Evolutionary conservation across 345 rosid genomes (phyloP).

Genomic region (Diplotaxis tenuifolia): DNA sequence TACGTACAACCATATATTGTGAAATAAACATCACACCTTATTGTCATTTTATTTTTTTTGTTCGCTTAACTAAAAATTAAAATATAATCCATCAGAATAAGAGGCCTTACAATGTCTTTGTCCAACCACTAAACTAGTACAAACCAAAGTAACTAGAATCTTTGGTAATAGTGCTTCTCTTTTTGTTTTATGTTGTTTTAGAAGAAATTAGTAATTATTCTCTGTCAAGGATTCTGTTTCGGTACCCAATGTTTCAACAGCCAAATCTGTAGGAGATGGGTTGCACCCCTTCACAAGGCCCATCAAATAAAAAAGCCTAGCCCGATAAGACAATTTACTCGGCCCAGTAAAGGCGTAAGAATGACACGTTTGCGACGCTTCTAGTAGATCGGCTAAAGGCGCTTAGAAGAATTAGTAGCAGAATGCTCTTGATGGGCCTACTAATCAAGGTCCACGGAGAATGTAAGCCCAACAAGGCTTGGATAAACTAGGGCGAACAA

Average conservation of each 20-base stretch:
- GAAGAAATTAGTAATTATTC: constrained; percentile 32
- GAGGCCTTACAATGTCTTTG: constrained; percentile 29
- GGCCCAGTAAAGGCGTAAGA: too few species aligned
- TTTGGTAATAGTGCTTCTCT: constrained; percentile 38
- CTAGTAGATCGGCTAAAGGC: too few species aligned
- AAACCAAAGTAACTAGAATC: constrained; percentile 36
- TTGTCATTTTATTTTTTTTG: constrained; percentile 27
- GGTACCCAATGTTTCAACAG: constrained; percentile 28
- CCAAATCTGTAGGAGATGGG: too few species aligned
- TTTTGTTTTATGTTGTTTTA: constrained; percentile 21
- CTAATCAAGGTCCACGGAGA: too few species aligned
- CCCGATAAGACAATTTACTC: too few species aligned
- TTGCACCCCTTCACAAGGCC: too few species aligned
- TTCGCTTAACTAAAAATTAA: constrained; percentile 5
- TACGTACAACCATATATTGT: not conserved
- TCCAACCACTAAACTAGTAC: constrained; percentile 30
- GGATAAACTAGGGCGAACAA: too few species aligned
- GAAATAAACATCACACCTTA: constrained; percentile 26
- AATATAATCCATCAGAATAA: constrained; percentile 13
- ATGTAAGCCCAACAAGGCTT: too few species aligned
- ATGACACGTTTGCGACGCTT: too few species aligned
- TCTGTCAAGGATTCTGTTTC: constrained; percentile 42
- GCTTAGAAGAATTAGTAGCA: too few species aligned
- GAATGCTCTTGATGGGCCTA: too few species aligned
- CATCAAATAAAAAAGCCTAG: too few species aligned